Evolutionary conservation across 768 basidiomycete genomes (phyloP), one percentile per base, ranked within the genome.

Genomic region (Suillus lakei): DNA sequence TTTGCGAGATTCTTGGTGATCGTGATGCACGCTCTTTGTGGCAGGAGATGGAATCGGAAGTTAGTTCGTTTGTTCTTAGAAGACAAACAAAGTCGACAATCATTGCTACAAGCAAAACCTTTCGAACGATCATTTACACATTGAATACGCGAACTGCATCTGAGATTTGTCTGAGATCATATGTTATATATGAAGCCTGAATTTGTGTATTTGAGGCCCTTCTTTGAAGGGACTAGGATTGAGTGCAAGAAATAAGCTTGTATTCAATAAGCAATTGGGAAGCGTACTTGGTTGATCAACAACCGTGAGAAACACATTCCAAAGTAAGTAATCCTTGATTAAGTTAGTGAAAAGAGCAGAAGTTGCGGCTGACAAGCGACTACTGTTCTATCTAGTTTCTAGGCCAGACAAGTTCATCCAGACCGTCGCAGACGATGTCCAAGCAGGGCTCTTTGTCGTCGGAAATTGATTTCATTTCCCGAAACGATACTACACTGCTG

Each of bases 371-470:
- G 21, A 34, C 38, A 28, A 58, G 38, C 38, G 18, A 18, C 58
- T 38, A 34, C 51, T n/a, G 53, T 54, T 54, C 21, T 21, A 32
- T 21, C 30, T 54, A 32, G 53, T 54, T 32, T 54, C 32, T 15
- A 39, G 39, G 2, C 39, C 38, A 38, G 38, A 38, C 53, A 54
- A 54, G 53, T 54, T 54, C 30, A 54, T 59, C 39, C 26, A 13
- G 58, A 30, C 58, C 26, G 38, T 59, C 58, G 18, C 28, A 21
- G 58, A 59, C 58, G 39, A 59, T 59, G 26, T 41, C 18, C 26
- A 30, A 41, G 26, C 39, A 59, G 58, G 58, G 3, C 18, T 21
- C 26, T 59, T 41, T 21, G 58, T 41, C 41, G 58, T 41, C 58
- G 12, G 39, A 41, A 41, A 30, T 13, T 26, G 39, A 41, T 7